These are phyloP conservation scores for Phytophthora pisi DNA, from an alignment of 352 stramenopile genomes.

Conservation along the genomic window DNA sequence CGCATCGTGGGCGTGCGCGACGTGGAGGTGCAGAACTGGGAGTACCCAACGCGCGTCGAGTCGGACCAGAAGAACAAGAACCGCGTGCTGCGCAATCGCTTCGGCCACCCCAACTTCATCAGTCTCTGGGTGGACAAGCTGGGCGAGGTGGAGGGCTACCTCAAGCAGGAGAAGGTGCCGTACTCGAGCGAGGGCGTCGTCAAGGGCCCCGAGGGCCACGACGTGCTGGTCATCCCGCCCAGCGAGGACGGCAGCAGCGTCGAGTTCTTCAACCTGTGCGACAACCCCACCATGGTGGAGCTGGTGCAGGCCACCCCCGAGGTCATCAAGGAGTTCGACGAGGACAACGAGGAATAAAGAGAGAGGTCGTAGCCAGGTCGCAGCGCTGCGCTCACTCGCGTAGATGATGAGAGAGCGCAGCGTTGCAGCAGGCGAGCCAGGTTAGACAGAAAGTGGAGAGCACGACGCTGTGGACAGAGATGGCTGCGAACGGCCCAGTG, in stretches of 20 bases:
- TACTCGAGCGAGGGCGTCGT: slow-evolving; percentile 61
- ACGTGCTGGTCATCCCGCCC: slow-evolving; percentile 74
- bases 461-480: slow-evolving; percentile 8
- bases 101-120: slow-evolving; percentile 84
- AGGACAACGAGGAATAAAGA: slow-evolving; percentile 35
- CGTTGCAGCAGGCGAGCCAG: slow-evolving; percentile 6
- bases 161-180: slow-evolving; percentile 70
- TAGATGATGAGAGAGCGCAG: not conserved
- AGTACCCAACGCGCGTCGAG: slow-evolving; percentile 76
- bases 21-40: slow-evolving; percentile 77
- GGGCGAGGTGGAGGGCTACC: slow-evolving; percentile 61
- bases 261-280: slow-evolving; percentile 85
- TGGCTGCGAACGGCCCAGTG: slow-evolving; percentile 5
- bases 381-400: not conserved
- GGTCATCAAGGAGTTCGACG: slow-evolving; percentile 80
- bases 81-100: slow-evolving; percentile 74
- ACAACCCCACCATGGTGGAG: slow-evolving; percentile 81
- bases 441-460: slow-evolving; percentile 21
- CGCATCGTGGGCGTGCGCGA: slow-evolving; percentile 83
- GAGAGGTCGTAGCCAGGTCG: slow-evolving; percentile 1
- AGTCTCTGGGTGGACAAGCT: slow-evolving; percentile 86
- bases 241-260: slow-evolving; percentile 68
- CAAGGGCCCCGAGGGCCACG: slow-evolving; percentile 61
- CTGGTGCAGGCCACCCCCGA: slow-evolving; percentile 79
- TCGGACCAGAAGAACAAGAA: slow-evolving; percentile 67